phyloP scores from a whole-genome alignment of 176 grass and related monocot species.

The Aegilops umbellulata region DNA sequence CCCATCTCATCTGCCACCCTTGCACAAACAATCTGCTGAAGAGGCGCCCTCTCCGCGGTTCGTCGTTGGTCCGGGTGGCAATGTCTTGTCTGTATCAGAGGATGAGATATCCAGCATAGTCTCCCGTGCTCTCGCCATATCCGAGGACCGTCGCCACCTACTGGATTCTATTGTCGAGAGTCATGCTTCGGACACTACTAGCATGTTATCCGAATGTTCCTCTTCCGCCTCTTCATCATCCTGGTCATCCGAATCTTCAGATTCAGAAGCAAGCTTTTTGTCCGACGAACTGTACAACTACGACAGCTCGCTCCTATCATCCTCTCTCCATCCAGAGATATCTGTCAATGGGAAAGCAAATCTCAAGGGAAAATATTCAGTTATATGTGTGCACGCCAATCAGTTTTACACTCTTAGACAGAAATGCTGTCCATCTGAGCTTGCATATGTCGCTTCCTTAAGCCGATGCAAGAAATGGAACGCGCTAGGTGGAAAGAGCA shows the following conservation, averaged over 20 bases:
- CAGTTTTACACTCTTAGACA: conserved; percentile 64
- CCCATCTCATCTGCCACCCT: conserved; percentile 45
- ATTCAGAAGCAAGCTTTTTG: conserved; percentile 38
- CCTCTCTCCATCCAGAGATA: conserved; percentile 56
- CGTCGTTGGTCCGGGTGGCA: conserved; percentile 52
- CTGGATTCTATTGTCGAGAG: conserved; percentile 34
- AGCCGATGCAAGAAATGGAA: conserved; percentile 76
- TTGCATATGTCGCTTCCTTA: conserved; percentile 55
- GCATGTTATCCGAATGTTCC: conserved; percentile 32
- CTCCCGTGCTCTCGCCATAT: conserved; percentile 50
- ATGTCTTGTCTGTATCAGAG: conserved; percentile 49
- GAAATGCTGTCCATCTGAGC: conserved; percentile 61
- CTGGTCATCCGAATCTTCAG: conserved; percentile 51
- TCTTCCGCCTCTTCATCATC: conserved; percentile 29
- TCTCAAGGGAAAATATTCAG: conserved; percentile 48
- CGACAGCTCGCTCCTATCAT: conserved; percentile 36
- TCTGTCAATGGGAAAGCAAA: conserved; percentile 34
- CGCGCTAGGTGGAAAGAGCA: conserved; percentile 61
- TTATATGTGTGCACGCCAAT: conserved; percentile 51
- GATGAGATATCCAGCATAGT: conserved; percentile 79
- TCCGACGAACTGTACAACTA: conserved; percentile 34
- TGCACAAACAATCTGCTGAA: conserved; percentile 31
- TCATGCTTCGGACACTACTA: conserved; percentile 29
- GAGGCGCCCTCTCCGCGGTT: conserved; percentile 35
- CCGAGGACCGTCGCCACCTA: conserved; percentile 46